Base-by-base conservation (phyloP, 495 filamentous ascomycete genomes). In the Xylaria palmicola region DNA sequence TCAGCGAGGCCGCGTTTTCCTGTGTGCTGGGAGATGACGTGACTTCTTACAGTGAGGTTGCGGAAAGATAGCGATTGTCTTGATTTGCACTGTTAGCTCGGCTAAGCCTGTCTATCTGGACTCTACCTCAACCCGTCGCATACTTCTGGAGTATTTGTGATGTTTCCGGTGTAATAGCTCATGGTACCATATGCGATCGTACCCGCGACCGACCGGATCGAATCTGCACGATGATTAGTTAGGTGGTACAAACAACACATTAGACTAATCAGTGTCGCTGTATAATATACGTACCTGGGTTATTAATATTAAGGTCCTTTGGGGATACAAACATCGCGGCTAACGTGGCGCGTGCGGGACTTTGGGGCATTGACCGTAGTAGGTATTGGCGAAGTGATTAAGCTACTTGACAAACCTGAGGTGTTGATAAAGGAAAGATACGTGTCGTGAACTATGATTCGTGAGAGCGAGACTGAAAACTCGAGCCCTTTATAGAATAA, bases 21-120 rank as follows among this genome's bases (percentile, higher is more conserved):
- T 63, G 5, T 50, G 52, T 39, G 4, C 13, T 0, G 34, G 37
- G 43, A 56, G 34, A 59, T 24, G 34, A 9, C 70, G 75, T 74
- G 77, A 65, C 72, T n/a, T 40, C 57, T 65, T 69, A 71, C 68
- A 93, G 70, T 92, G 90, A 12, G 88, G 88, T 56, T 78, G 65
- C 0, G 86, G 87, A 15, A 92, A 75, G 57, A 88, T 86, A 26
- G 83, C 87, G 30, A 88, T 63, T 48, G 68, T 72, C 68, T 72
- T 51, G n/a, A 15, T 32, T 24, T 45, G 19, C 45, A 29, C 7
- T 27, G 30, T 71, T 50, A 71, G 68, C 43, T 26, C 9, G 22
- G 8, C 12, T 6, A 30, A 60, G 9, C 6, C 29, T n/a, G 36
- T 20, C 45, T 15, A 19, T 60, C 22, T 13, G 19, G 7, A n/a